Conservation (phyloP, 176 grass and related monocot genomes). For the Oryza glaberrima region DNA sequence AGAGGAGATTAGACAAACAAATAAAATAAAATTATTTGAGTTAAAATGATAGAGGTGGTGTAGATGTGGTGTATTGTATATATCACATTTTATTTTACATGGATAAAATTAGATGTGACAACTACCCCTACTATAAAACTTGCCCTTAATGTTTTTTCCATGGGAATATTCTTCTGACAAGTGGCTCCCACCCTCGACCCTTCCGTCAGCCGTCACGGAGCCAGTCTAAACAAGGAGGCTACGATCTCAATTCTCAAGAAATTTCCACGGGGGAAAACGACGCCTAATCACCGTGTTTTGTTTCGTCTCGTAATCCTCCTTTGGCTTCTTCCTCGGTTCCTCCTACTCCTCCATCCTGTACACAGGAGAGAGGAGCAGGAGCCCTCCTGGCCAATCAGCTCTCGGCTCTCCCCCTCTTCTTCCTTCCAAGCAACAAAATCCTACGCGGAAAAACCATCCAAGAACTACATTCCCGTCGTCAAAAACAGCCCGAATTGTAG, state of each 20-base stretch:
- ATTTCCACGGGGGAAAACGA: slow-evolving; percentile 22
- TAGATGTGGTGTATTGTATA: too few species aligned
- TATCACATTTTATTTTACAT: too few species aligned
- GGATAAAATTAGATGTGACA: too few species aligned
- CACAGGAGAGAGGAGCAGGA: background rate
- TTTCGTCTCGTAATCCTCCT: background rate
- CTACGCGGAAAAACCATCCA: slow-evolving; percentile 28
- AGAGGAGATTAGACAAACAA: too few species aligned
- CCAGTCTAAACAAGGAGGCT: too few species aligned
- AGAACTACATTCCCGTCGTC: background rate
- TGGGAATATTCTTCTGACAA: background rate
- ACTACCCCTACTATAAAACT: too few species aligned
- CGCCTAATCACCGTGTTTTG: slow-evolving; percentile 24
- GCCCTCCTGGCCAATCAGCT: slow-evolving; percentile 17
- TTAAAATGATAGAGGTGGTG: too few species aligned
- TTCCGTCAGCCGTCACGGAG: background rate
- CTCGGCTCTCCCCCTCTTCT: background rate
- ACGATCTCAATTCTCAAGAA: background rate
- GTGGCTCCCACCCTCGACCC: background rate
- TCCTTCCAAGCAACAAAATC: slow-evolving; percentile 24
- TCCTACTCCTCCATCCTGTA: background rate
- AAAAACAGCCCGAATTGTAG: background rate
- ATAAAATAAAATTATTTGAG: too few species aligned
- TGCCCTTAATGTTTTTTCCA: too few species aligned
- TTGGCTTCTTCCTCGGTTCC: background rate